These are phyloP conservation scores for Penicillium sp. DNA, from an alignment of 2,329 filamentous ascomycete genomes.

Conservation along the genomic window DNA sequence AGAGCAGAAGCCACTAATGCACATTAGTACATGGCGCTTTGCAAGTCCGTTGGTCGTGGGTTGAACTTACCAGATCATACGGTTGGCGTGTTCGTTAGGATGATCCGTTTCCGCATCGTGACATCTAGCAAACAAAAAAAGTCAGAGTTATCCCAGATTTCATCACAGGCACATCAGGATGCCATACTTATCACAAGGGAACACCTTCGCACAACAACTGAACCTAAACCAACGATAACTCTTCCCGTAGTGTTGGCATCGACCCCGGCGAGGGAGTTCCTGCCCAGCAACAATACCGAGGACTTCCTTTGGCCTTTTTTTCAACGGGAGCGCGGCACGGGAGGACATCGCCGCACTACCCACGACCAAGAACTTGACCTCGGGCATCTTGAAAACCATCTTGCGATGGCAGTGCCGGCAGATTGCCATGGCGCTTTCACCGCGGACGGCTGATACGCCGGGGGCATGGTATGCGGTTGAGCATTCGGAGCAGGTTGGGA, in stretches of 20 bases:
- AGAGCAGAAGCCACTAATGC: slow-evolving; percentile 69
- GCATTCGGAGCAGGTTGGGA: slow-evolving; percentile 78
- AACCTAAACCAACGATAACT: slow-evolving; percentile 65
- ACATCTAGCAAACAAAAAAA: slow-evolving; percentile 59
- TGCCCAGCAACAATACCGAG: slow-evolving; percentile 62
- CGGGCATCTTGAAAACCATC: slow-evolving; percentile 78
- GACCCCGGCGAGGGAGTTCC: slow-evolving; percentile 59
- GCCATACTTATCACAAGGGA: slow-evolving; percentile 61
- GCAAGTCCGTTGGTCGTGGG: not conserved
- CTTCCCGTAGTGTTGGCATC: slow-evolving; percentile 61
- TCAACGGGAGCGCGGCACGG: slow-evolving; percentile 40
- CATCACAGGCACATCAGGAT: not conserved
- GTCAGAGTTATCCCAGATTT: not conserved
- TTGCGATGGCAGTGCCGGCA: slow-evolving; percentile 80
- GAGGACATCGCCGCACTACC: slow-evolving; percentile 57
- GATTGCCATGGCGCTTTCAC: slow-evolving; percentile 74
- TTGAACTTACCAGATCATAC: slow-evolving; percentile 72
- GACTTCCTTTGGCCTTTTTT: slow-evolving; percentile 55
- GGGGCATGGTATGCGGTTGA: slow-evolving; percentile 68
- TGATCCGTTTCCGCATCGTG: slow-evolving; percentile 76
- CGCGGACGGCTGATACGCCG: slow-evolving; percentile 74
- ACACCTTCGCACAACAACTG: slow-evolving; percentile 63
- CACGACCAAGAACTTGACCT: slow-evolving; percentile 78
- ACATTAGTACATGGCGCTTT: not conserved
- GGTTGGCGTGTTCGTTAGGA: slow-evolving; percentile 78